A percentile compares a stretch with the other conserved stretches of the same genome.
Evolutionary conservation across 2,329 filamentous ascomycete genomes (phyloP).

Genomic region (Colletotrichum noveboracense): DNA sequence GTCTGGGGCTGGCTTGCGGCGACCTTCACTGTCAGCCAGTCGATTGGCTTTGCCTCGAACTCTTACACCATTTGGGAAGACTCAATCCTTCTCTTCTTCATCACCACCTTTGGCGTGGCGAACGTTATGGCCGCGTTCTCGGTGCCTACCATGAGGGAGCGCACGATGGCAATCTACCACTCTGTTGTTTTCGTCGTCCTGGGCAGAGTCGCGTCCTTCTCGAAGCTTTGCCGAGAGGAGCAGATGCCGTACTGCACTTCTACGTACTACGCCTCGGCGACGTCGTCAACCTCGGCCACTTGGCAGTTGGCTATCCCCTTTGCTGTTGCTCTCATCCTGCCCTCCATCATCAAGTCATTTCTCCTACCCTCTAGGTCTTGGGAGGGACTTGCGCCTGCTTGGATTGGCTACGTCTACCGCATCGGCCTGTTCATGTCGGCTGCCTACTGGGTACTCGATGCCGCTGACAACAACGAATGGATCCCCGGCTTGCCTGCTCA

Average conservation of each 20-base stretch:
- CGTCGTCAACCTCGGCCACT: slow-evolving; percentile 88
- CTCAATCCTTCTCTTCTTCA: slow-evolving; percentile 89
- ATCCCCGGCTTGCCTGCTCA: slow-evolving; percentile 63
- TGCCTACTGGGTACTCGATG: slow-evolving; percentile 86
- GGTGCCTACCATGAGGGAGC: slow-evolving; percentile 69
- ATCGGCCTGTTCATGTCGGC: slow-evolving; percentile 77
- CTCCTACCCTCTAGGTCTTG: slow-evolving; percentile 85
- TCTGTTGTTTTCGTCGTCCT: slow-evolving; percentile 83
- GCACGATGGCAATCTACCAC: slow-evolving; percentile 81
- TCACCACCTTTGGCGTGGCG: slow-evolving; percentile 84
- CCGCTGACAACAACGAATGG: slow-evolving; percentile 87
- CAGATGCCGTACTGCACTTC: slow-evolving; percentile 97
- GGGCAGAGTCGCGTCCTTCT: slow-evolving; percentile 81
- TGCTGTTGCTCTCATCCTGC: slow-evolving; percentile 72
- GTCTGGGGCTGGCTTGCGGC: slow-evolving; percentile 90
- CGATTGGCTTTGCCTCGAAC: slow-evolving; percentile 94
- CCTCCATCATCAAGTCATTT: slow-evolving; percentile 79
- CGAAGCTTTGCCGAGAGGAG: slow-evolving; percentile 93
- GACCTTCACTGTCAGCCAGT: slow-evolving; percentile 83
- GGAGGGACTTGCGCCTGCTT: slow-evolving; percentile 82
- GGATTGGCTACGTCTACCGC: slow-evolving; percentile 83
- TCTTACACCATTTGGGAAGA: slow-evolving; percentile 99
- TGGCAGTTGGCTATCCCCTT: slow-evolving; percentile 90
- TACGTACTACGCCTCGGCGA: slow-evolving; percentile 92
- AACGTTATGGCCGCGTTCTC: slow-evolving; percentile 77